phyloP scores from a whole-genome alignment of 2,329 filamentous ascomycete species.

The Colletotrichum higginsianum region DNA sequence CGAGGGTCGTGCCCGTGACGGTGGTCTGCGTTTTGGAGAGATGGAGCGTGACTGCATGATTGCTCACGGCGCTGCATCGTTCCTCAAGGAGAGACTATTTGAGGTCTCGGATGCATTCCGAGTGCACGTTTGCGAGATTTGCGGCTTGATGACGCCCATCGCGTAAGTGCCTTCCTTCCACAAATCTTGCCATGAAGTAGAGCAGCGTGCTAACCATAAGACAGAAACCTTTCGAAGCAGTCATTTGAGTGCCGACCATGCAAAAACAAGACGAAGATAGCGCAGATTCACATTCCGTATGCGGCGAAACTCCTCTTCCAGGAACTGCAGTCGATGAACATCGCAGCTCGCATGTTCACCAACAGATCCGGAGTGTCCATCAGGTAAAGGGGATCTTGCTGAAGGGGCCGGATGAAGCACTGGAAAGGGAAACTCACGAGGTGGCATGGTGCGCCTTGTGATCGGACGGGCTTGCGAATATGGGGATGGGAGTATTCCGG shows the following conservation, averaged over 20 bases:
- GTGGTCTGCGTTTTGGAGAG: constrained; percentile 99
- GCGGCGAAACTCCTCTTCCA: constrained; percentile 98
- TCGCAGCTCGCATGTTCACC: constrained; percentile 97
- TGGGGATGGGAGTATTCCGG: neutral
- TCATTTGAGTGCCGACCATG: constrained; percentile 97
- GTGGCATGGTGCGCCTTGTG: neutral
- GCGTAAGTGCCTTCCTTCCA: constrained; percentile 77
- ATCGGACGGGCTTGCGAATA: neutral
- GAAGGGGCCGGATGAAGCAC: neutral
- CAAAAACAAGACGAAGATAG: constrained; percentile 99
- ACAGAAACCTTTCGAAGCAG: constrained; percentile 91
- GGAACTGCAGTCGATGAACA: constrained; percentile 98
- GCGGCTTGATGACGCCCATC: constrained; percentile 98
- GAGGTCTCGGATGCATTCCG: constrained; percentile 98
- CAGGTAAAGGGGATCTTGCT: constrained; percentile 60
- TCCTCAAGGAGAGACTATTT: constrained; percentile 97
- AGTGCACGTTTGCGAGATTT: constrained; percentile 98
- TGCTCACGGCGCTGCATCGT: constrained; percentile 96
- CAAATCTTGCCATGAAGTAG: neutral
- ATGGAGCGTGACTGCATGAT: constrained; percentile 99
- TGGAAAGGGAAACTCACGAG: neutral
- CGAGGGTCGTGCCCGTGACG: constrained; percentile 97
- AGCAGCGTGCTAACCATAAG: constrained; percentile 51
- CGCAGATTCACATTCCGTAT: constrained; percentile 97
- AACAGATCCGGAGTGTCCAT: constrained; percentile 83